These are phyloP conservation scores for Syzygium malaccense DNA, from an alignment of 441 rosid species.

Conservation along the genomic window DNA sequence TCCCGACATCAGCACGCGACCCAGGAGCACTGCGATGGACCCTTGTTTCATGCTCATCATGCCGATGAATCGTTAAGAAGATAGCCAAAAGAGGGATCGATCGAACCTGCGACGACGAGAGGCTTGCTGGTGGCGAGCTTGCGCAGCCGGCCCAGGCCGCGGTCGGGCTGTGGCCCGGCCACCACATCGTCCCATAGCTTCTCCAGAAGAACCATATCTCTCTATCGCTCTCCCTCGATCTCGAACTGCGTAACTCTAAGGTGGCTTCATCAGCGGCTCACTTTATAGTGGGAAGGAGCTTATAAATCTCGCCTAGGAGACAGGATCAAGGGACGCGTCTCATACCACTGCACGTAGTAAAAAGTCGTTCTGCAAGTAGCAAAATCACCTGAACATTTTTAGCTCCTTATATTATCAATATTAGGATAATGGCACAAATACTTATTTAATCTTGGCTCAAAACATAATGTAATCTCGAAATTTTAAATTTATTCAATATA, in stretches of 20 bases:
- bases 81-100: not conserved
- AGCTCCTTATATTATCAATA: not conserved
- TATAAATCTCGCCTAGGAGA: not conserved
- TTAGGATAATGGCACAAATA: too few species aligned
- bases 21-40: too few species aligned
- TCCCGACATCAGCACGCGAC: too few species aligned
- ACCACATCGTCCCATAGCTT: conserved; percentile 83
- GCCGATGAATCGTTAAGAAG: not conserved
- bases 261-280: not conserved
- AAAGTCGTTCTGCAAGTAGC: not conserved
- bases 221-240: not conserved
- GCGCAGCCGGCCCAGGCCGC: conserved; percentile 73
- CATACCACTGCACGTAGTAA: not conserved
- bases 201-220: conserved; percentile 54
- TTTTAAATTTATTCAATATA: too few species aligned
- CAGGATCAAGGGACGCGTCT: not conserved
- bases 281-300: not conserved
- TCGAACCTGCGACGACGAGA: conserved; percentile 31
- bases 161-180: conserved; percentile 90
- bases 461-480: too few species aligned
- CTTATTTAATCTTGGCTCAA: too few species aligned
- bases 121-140: conserved; percentile 45
- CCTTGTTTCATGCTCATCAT: not conserved
- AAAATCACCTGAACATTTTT: not conserved
- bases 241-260: too few species aligned